phyloP scores from a whole-genome alignment of 2,329 filamentous ascomycete genomes.

The Xylariaceae sp. region DNA sequence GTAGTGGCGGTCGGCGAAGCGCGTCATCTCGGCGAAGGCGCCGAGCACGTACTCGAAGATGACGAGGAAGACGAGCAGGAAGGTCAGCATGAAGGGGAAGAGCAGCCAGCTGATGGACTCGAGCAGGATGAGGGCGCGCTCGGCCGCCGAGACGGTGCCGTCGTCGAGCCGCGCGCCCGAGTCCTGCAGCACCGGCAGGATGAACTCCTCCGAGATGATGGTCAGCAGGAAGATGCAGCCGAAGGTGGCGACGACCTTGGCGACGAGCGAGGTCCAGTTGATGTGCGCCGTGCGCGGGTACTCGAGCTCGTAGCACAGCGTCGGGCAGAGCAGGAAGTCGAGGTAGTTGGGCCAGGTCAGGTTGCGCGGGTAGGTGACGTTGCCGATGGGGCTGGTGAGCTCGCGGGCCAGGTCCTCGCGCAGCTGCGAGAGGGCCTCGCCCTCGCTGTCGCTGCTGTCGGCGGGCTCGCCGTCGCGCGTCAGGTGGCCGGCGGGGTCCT shows the following conservation, averaged over 20 bases:
- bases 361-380: conserved; percentile 84
- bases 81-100: conserved; percentile 95
- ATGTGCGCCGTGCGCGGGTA: conserved; percentile 75
- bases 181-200: conserved; percentile 78
- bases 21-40: conserved; percentile 88
- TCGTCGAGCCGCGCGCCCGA: conserved; percentile 49
- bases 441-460: conserved; percentile 31
- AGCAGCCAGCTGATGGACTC: conserved; percentile 88
- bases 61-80: conserved; percentile 91
- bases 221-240: conserved; percentile 95
- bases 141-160: conserved; percentile 39
- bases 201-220: conserved; percentile 88
- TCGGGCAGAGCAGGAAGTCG: conserved; percentile 88
- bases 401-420: conserved; percentile 85
- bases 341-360: conserved; percentile 73
- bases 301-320: conserved; percentile 94
- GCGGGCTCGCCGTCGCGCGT: conserved; percentile 18
- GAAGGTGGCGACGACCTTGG: conserved; percentile 83
- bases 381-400: conserved; percentile 82
- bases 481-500: conserved; percentile 39
- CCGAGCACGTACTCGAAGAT: conserved; percentile 97
- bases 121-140: conserved; percentile 70
- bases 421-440: conserved; percentile 54
- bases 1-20: conserved; percentile 90
- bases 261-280: conserved; percentile 72